Evolutionary conservation across 148 eudicot genomes (phyloP).

Genomic region (Pouteria glomerata): DNA sequence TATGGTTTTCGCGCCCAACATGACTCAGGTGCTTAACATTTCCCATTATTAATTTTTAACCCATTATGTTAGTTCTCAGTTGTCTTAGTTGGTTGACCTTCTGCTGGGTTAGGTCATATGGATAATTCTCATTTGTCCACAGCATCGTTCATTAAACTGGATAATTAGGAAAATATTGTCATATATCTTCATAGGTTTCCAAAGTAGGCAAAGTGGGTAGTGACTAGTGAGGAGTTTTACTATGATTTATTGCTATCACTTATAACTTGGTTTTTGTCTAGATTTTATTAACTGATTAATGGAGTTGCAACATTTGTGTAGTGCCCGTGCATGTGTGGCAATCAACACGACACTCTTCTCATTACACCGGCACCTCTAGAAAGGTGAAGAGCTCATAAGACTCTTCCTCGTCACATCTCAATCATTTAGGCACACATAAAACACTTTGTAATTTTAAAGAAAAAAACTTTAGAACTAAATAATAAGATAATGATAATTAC

Average conservation of each 20-base stretch:
- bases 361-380: too few relatives aligned
- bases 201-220: neutral
- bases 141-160: neutral
- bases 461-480: too few relatives aligned
- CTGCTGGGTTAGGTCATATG: neutral
- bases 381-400: too few relatives aligned
- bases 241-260: neutral
- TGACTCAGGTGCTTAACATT: slow-evolving; percentile 68
- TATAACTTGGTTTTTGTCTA: neutral
- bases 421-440: too few relatives aligned
- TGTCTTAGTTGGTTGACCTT: neutral
- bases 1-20: slow-evolving; percentile 97
- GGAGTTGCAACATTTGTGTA: neutral
- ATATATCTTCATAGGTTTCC: neutral
- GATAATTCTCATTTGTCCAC: neutral
- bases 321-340: neutral
- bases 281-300: neutral
- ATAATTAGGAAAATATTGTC: neutral
- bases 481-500: too few relatives aligned
- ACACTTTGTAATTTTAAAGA: too few relatives aligned
- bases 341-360: slow-evolving; percentile 1
- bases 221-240: neutral
- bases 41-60: neutral
- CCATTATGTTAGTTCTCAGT: neutral
- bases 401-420: too few relatives aligned